Evolutionary conservation across 257 asterid species (phyloP), one percentile per base, ranked within the genome.

Genomic region (Gynochthodes officinalis): DNA sequence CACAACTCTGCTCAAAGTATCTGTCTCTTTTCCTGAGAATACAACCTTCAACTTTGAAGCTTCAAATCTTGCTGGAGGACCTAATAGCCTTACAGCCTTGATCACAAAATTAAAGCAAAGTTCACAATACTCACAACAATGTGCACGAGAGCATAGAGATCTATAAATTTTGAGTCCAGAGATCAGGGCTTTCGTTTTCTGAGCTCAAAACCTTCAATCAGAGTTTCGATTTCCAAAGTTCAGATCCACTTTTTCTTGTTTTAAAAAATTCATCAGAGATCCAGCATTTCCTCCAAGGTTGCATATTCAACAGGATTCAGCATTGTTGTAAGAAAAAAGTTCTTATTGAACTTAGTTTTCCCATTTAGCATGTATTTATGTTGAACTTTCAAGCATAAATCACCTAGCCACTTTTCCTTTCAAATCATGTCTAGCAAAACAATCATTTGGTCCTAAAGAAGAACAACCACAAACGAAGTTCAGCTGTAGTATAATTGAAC

Each of bases 1-100:
- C 74, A 87, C 86, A 60, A 91, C 78, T 72, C 83, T 79, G 2
- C 82, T 55, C 27, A 77, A 80, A 16, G 75, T 54, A 69, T 67
- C 73, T 32, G 76, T 76, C 67, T 89, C 81, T 50, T 89, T 90
- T 67, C 93, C 96, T 75, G 81, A 57, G 77, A 86, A 88, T 68
- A 79, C 76, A 63, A 93, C 93, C 78, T 91, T 79, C 44, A 93
- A 87, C 88, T 91, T 91, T 53, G 98, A 85, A 60, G 96, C 86
- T 80, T 93, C 96, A 50, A 93, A 93, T 81, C 87, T 91, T 77
- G 96, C 97, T 37, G 97, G 98, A 69, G 97, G 92, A 49, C 97
- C 96, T 83, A 91, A 84, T 16, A 91, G 90, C 73, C 88, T 70
- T 15, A 82, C 97, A 74, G 98, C 97, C 98, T 93, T 76, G 49